Base-by-base conservation (phyloP, 2,329 filamentous ascomycete genomes). In the Aspergillus piperis region DNA sequence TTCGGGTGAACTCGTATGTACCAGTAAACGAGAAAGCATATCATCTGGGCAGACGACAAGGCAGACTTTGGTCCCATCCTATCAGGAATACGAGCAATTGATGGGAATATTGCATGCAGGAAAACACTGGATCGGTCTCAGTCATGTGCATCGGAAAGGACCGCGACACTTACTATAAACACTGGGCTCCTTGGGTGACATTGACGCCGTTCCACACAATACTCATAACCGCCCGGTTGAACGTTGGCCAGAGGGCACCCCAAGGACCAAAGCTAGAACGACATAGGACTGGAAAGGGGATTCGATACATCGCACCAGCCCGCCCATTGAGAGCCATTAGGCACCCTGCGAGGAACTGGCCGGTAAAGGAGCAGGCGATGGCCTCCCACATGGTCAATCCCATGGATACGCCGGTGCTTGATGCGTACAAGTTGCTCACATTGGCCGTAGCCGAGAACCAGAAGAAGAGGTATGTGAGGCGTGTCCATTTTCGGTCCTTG, bases 361-460 rank as follows among this genome's bases (percentile, higher is more conserved):
- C 82, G 4, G 72, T 77, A 30, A 77, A 67, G 47, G 74, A 66
- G 68, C 78, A 74, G 50, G 66, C 78, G 27, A 83, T 61, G 13
- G 76, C 75, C 64, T 83, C 81, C 81, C 81, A 84, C 75, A 82
- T 81, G 42, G 74, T 78, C 21, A 84, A 68, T 8, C 81, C 81
- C 8, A 78, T 62, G 2, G 78, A 70, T 64, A 78, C 75, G 1
- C 73, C 77, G 4, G 78, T 73, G 5, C 74, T 75, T 2, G 73
- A 73, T 13, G 74, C 70, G 66, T 81, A 77, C 68, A 77, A 73
- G 58, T 75, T 75, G 23, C 73, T 73, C 5, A 78, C 75, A 21
- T 76, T 77, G 30, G 75, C 74, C 7, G 70, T 65, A 8, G 66
- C 62, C 8, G 76, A 76, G 64, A 80, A 79, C 78, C 78, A 80